phyloP scores from a whole-genome alignment of 345 rosid species.

The Nasturtium officinale region DNA sequence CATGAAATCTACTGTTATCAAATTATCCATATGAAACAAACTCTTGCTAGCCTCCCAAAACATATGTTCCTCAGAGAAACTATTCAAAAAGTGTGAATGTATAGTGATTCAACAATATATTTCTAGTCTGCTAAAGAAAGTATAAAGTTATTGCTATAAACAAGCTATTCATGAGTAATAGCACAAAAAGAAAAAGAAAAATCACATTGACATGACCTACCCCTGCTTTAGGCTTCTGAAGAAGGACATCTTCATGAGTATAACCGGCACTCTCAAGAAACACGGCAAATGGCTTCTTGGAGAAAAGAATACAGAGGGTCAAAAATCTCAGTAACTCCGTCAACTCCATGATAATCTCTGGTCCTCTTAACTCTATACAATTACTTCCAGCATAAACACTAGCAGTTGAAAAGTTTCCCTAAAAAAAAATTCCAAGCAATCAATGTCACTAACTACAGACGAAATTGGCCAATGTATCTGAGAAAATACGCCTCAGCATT shows the following conservation, averaged over 20 bases:
- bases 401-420: slow-evolving; percentile 84
- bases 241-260: slow-evolving; percentile 75
- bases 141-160: neutral
- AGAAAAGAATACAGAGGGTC: slow-evolving; percentile 86
- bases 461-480: neutral
- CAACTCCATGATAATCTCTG: slow-evolving; percentile 64
- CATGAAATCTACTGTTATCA: neutral
- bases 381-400: slow-evolving; percentile 81
- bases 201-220: slow-evolving; percentile 49
- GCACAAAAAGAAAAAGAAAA: neutral
- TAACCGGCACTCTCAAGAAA: slow-evolving; percentile 81
- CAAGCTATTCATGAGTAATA: slow-evolving; percentile 7
- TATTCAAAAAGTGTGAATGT: neutral
- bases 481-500: neutral
- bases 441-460: neutral
- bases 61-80: slow-evolving; percentile 5
- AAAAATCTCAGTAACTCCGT: slow-evolving; percentile 63
- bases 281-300: slow-evolving; percentile 87
- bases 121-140: neutral
- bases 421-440: slow-evolving; percentile 13
- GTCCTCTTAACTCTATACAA: slow-evolving; percentile 66
- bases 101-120: neutral
- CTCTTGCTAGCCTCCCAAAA: slow-evolving; percentile 17
- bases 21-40: neutral
- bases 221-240: slow-evolving; percentile 97